Percentiles rank a stretch among this genome's conserved stretches.
phyloP scores from a whole-genome alignment of 108 stramenopile species.

The Nitzschia sp. region DNA sequence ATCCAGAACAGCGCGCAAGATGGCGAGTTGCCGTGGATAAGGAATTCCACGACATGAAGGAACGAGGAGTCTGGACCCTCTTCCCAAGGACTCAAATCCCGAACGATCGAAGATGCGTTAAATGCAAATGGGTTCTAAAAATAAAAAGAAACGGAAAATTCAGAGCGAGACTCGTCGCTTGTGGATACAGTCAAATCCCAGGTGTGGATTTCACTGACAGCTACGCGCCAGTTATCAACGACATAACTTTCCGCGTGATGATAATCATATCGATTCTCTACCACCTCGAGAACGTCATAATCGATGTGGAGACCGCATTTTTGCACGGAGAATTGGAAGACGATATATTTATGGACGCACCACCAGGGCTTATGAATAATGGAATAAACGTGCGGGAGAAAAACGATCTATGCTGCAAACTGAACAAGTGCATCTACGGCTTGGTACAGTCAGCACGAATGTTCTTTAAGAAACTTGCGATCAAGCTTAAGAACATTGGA shows the following conservation, averaged over 20 bases:
- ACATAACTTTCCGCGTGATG: background rate
- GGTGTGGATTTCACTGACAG: too few species aligned
- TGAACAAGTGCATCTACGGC: conserved; percentile 1
- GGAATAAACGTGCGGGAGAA: too few species aligned
- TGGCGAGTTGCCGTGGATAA: background rate
- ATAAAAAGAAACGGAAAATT: background rate
- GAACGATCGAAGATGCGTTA: background rate
- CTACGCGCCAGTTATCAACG: background rate
- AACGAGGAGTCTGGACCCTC: background rate
- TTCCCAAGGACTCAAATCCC: background rate
- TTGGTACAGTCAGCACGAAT: background rate
- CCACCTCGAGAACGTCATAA: background rate
- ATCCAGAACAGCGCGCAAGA: too few species aligned
- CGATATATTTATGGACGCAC: conserved; percentile 30
- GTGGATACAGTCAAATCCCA: conserved; percentile 14
- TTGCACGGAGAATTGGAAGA: conserved; percentile 29
- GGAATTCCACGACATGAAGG: conserved; percentile 1
- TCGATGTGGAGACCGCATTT: conserved; percentile 20
- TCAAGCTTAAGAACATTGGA: background rate
- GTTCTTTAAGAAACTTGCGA: background rate
- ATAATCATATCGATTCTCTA: too few species aligned
- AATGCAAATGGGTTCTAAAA: conserved; percentile 7
- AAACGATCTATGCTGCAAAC: background rate
- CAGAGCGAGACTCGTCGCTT: conserved; percentile 5
- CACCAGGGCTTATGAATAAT: background rate